phyloP scores from a whole-genome alignment of 176 grass and related monocot species.

The Calamus simplicifolius region DNA sequence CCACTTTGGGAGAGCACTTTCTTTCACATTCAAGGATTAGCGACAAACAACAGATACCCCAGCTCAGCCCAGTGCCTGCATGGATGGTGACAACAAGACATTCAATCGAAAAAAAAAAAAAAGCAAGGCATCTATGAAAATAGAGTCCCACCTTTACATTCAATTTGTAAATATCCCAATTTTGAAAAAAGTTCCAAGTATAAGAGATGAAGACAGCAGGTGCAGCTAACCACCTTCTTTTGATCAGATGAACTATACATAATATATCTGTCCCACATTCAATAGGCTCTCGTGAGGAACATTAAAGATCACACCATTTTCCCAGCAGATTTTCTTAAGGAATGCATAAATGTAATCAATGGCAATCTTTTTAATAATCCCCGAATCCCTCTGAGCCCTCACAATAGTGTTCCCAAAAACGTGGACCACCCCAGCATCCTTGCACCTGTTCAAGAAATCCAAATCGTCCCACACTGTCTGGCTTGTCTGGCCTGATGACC shows the following conservation, averaged over 20 bases:
- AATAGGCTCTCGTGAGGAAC: constrained; percentile 68
- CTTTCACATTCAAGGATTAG: too few species aligned
- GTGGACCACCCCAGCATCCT: constrained; percentile 71
- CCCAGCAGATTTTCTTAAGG: constrained; percentile 59
- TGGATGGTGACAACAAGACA: too few species aligned
- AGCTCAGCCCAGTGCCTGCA: too few species aligned
- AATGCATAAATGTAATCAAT: constrained; percentile 61
- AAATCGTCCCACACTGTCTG: constrained; percentile 26
- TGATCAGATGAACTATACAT: constrained; percentile 26
- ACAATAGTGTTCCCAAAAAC: constrained; percentile 64
- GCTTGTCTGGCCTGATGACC: constrained; percentile 34
- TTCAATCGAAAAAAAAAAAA: too few species aligned
- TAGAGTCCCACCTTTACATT: too few species aligned
- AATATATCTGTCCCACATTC: constrained; percentile 79
- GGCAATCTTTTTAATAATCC: constrained; percentile 49
- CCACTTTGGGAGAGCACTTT: too few species aligned
- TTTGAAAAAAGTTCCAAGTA: too few species aligned
- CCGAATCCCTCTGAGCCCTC: constrained; percentile 37
- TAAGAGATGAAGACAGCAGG: constrained; percentile 1
- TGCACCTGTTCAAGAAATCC: constrained; percentile 63
- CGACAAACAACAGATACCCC: too few species aligned
- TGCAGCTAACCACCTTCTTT: background rate
- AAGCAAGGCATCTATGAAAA: too few species aligned
- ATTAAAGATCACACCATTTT: constrained; percentile 74
- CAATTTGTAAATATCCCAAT: too few species aligned